Base-by-base conservation (phyloP, 1,139 yeast species). In the Magnusiomyces magnusii region DNA sequence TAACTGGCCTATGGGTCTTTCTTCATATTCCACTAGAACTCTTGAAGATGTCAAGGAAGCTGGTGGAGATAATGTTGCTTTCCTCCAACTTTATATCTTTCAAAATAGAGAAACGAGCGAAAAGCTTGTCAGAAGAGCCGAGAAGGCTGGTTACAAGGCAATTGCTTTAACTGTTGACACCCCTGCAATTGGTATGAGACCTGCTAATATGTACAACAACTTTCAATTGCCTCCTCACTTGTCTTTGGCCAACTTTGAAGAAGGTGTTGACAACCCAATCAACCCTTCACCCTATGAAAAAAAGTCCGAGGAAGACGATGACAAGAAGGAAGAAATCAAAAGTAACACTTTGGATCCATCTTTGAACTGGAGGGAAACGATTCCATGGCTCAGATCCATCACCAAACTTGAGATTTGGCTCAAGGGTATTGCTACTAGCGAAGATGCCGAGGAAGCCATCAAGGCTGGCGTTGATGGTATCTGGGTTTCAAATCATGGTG, bases 401-500 rank as follows among this genome's bases (percentile, higher is more conserved):
- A 73, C 75, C 25, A 70, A 68, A 47, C 57, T 73, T 66, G 68
- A 73, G 62, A 69, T 73, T 54, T 73, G 76, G 76, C 73, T 68
- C 54, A 82, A 82, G 68, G 86, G 86, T 19, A 76, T 82, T 23
- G 80, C 81, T 62, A 73, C 80, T 1, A 80, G 79, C 27, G 84
- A 80, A 58, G 86, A 82, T 63, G 78, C 83, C 19, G 65, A 80
- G 52, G 71, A 69, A 60, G 84, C 83, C n/a, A 79, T 81, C 2
- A 79, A 81, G 60, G 67, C 78, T 57, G 83, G 83, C 0, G 76
- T 80, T 9, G 80, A 79, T 50, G 86, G 85, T 10, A 78, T 84
- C 58, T 80, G 85, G 59, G 76, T 85, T 27, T 83, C 88, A 19
- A 85, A 84, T 68, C 90, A 85, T 66, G 90, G 90, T 31, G 90